Percentiles rank a stretch among this genome's conserved stretches.
These are phyloP conservation scores for Deuterostichococcus epilithicus DNA, from an alignment of 139 green algal species.

Conservation along the genomic window DNA sequence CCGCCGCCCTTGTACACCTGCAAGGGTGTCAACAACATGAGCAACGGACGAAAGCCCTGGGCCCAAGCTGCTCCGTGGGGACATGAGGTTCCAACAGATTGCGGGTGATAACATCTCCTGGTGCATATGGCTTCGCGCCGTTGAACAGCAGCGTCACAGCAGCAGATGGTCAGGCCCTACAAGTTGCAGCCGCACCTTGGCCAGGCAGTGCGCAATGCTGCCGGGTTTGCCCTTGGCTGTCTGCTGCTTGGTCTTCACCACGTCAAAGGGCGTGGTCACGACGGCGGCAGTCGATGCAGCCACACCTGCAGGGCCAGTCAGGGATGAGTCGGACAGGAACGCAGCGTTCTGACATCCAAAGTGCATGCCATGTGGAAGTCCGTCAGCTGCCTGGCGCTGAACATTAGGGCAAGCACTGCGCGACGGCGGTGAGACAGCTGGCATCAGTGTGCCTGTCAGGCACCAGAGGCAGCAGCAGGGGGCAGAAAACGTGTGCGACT, in stretches of 20 bases:
- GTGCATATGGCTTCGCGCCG: too few relatives aligned
- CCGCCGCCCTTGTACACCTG: constrained; percentile 37
- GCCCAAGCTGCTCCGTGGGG: too few relatives aligned
- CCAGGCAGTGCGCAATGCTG: constrained; percentile 26
- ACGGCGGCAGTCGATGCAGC: constrained; percentile 61
- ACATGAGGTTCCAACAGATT: too few relatives aligned
- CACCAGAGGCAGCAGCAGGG: too few relatives aligned
- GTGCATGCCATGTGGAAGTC: background rate
- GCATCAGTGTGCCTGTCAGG: background rate
- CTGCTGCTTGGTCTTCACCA: constrained; percentile 86
- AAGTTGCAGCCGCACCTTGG: too few relatives aligned
- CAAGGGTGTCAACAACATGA: too few relatives aligned
- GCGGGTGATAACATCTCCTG: background rate
- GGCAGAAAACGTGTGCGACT: too few relatives aligned
- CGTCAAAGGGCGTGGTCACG: constrained; percentile 91
- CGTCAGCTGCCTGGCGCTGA: background rate
- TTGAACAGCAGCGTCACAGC: too few relatives aligned
- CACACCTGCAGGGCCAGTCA: constrained; percentile 39
- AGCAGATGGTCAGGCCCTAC: too few relatives aligned
- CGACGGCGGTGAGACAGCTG: background rate
- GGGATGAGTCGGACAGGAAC: background rate
- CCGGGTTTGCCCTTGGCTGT: constrained; percentile 3
- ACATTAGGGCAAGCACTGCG: background rate
- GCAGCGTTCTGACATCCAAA: background rate
- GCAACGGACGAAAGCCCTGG: too few relatives aligned